Conservation (phyloP, 129 eudicot genomes). For the Saposhnikovia divaricata region DNA sequence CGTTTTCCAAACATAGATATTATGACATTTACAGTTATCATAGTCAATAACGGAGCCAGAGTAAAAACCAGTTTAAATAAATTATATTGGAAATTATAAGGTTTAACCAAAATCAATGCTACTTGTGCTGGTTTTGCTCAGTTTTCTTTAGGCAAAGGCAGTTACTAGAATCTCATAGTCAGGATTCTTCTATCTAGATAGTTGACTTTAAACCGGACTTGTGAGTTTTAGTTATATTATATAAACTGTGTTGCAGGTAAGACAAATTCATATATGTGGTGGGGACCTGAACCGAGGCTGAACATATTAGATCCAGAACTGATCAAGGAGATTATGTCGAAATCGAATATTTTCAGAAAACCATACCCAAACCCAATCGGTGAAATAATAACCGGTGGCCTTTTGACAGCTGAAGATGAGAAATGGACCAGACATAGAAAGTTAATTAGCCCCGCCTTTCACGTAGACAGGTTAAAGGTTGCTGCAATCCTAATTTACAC, state of each 20-base stretch:
- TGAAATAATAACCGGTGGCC: constrained; percentile 10
- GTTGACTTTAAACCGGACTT: background rate
- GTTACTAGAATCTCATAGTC: background rate
- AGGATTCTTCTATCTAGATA: background rate
- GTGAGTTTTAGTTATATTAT: background rate
- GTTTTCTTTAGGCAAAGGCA: background rate
- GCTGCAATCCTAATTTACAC: background rate
- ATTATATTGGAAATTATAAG: background rate
- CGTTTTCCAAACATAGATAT: background rate
- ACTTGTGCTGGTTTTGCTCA: background rate
- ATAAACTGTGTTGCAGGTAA: background rate
- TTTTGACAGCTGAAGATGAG: constrained; percentile 11
- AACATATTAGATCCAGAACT: constrained; percentile 13
- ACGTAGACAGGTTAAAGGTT: constrained; percentile 10
- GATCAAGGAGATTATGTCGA: constrained; percentile 9
- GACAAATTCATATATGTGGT: constrained; percentile 10
- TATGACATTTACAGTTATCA: background rate
- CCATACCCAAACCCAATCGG: constrained; percentile 12
- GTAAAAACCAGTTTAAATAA: background rate
- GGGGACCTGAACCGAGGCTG: constrained; percentile 11
- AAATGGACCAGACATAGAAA: constrained; percentile 10
- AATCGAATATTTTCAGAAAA: background rate
- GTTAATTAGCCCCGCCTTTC: constrained; percentile 15
- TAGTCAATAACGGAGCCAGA: background rate
- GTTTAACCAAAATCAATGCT: background rate